Evolutionary conservation across 768 basidiomycete genomes (phyloP).

Genomic region (Rhizopogon vulgaris): DNA sequence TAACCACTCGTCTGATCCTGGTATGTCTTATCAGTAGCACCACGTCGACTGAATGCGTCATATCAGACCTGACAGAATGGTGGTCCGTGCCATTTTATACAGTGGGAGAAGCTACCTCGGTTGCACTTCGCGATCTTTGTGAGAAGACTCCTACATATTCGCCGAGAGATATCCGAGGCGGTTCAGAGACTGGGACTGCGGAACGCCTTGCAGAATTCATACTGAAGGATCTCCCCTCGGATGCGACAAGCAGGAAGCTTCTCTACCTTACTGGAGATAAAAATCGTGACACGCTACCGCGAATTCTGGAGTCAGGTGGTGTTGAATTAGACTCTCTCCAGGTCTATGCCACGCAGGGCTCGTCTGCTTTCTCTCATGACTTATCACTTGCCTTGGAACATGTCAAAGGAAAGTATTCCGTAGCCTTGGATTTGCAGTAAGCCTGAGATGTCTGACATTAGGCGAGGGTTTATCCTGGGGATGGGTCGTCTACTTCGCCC

Average conservation of each 20-base stretch:
- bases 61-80: constrained; percentile 37
- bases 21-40: constrained; percentile 6
- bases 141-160: constrained; percentile 31
- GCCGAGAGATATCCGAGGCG: constrained; percentile 37
- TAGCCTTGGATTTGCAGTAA: neutral
- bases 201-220: constrained; percentile 65
- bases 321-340: constrained; percentile 46
- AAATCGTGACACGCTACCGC: constrained; percentile 62
- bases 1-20: constrained; percentile 3
- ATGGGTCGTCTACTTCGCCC: constrained; percentile 76
- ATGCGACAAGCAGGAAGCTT: constrained; percentile 22
- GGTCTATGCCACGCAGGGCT: constrained; percentile 67
- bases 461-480: constrained; percentile 26
- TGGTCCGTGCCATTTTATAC: constrained; percentile 64
- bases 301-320: constrained; percentile 38
- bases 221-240: constrained; percentile 27
- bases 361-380: constrained; percentile 41
- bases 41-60: neutral
- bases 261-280: constrained; percentile 87
- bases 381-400: constrained; percentile 29
- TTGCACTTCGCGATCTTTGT: constrained; percentile 33
- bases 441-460: constrained; percentile 1
- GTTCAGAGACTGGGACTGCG: constrained; percentile 54
- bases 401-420: constrained; percentile 17
- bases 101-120: constrained; percentile 63